phyloP scores from a whole-genome alignment of 495 filamentous ascomycete species.

The Aspergillus steynii region DNA sequence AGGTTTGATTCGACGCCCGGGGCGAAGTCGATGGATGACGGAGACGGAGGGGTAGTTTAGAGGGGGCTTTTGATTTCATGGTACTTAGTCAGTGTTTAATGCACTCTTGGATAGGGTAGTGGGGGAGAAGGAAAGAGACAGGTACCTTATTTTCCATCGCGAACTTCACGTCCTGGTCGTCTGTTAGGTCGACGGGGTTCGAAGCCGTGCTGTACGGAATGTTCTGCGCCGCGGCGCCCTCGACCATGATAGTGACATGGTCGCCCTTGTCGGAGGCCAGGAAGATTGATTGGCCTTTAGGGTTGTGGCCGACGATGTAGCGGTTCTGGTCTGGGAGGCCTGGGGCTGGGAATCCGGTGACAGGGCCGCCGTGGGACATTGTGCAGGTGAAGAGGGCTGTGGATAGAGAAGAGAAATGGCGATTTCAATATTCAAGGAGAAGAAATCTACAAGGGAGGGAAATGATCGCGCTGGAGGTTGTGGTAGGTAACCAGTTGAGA shows the following conservation, averaged over 20 bases:
- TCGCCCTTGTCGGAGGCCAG: conserved; percentile 11
- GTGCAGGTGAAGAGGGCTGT: neutral
- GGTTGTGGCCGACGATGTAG: conserved; percentile 40
- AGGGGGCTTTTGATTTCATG: conserved; percentile 22
- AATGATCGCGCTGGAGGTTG: no score
- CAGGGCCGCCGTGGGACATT: neutral
- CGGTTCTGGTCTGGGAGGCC: conserved; percentile 1
- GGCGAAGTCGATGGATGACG: conserved; percentile 56
- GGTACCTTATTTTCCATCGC: neutral
- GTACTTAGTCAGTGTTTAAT: no score
- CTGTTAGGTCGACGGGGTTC: neutral
- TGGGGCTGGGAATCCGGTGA: conserved; percentile 7
- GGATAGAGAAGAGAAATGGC: neutral
- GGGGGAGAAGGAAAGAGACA: no score
- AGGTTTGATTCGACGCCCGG: conserved; percentile 56
- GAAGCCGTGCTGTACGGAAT: neutral
- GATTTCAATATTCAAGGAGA: neutral
- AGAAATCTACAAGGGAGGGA: neutral
- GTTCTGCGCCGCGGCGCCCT: conserved; percentile 10
- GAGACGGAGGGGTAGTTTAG: conserved; percentile 52
- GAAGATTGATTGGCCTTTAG: conserved; percentile 37
- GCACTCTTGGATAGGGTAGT: no score
- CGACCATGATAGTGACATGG: conserved; percentile 19
- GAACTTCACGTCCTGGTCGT: neutral
- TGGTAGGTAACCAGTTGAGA: no score